Conservation (phyloP, 2,329 filamentous ascomycete genomes). For the Aquanectria penicillioides region DNA sequence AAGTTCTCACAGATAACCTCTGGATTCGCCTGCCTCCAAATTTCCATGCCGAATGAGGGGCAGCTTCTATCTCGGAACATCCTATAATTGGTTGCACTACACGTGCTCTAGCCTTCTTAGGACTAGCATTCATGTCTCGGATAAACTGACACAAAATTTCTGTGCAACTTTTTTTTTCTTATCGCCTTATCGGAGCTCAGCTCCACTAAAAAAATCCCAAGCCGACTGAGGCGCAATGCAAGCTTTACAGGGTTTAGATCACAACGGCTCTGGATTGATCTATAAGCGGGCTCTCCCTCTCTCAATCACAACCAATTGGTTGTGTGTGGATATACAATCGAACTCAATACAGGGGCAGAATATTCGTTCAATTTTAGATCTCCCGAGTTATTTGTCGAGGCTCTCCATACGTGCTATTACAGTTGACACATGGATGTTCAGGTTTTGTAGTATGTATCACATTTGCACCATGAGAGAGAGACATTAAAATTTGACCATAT, state of each 20-base stretch:
- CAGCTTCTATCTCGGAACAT: constrained; percentile 27
- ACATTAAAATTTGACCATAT: constrained; percentile 2
- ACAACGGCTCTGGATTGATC: no score
- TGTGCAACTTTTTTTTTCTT: constrained; percentile 39
- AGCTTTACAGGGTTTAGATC: no score
- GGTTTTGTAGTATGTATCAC: background rate
- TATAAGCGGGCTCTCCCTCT: no score
- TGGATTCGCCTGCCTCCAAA: constrained; percentile 38
- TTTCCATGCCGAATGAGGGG: constrained; percentile 40
- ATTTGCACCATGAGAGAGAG: background rate
- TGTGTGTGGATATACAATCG: no score
- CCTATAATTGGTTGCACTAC: constrained; percentile 9
- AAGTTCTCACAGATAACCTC: constrained; percentile 34
- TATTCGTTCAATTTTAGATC: no score
- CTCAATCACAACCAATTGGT: no score
- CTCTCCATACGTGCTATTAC: no score
- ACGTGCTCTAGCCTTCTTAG: fast-evolving
- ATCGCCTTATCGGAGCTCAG: constrained; percentile 31
- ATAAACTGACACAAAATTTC: constrained; percentile 33
- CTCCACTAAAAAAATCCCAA: constrained; percentile 19
- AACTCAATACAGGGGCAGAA: no score
- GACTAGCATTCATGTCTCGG: constrained; percentile 9
- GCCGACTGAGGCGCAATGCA: no score
- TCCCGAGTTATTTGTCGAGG: no score
- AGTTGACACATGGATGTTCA: background rate